Evolutionary conservation across 768 basidiomycete genomes (phyloP), one percentile per base, ranked within the genome.

Genomic region (Galerina marginata): DNA sequence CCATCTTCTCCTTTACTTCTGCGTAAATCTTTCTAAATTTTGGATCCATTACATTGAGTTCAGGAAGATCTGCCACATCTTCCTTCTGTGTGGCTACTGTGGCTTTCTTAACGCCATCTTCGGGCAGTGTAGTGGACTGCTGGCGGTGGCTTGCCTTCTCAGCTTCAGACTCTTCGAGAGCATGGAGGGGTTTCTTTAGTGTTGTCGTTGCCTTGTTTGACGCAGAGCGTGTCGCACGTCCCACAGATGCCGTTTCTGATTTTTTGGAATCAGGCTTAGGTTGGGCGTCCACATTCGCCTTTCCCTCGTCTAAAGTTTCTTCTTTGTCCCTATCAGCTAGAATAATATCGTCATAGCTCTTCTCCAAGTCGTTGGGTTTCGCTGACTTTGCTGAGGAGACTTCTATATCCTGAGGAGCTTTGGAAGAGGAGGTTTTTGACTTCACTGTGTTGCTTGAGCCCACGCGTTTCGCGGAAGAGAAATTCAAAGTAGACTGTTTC

Each of bases 1-100:
- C 88, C 83, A 86, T 89, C 67, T 80, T 83, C 43, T 68, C 67
- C 63, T 76, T 79, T 4, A 83, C 82, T 40, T 77, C 77, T 25
- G 69, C 77, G 68, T 82, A 81, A 16, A 86, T 74, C 53, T 78
- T 77, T n/a, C 72, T 75, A 77, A 86, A 93, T 53, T 73, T 79
- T 40, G 79, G 72, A 56, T 82, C 79, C 55, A 83, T 85, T 20
- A 79, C 78, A 47, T 85, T 72, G 38, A 85, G 70, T 43, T 82
- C 77, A 6, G 81, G 73, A 23, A 64, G 63, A n/a, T 62, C 58
- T 5, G 63, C 65, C 26, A 58, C 54, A 26, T 66, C 60, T 23
- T 55, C 54, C 25, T 37, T 14, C n/a, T 67, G 66, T 40, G 63
- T 20, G 20, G 20, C 20, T 20, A 20, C 55, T 52, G 64, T 53